Base-by-base conservation (phyloP, 2,329 filamentous ascomycete species). In the Ophiocordyceps camponoti-floridani region DNA sequence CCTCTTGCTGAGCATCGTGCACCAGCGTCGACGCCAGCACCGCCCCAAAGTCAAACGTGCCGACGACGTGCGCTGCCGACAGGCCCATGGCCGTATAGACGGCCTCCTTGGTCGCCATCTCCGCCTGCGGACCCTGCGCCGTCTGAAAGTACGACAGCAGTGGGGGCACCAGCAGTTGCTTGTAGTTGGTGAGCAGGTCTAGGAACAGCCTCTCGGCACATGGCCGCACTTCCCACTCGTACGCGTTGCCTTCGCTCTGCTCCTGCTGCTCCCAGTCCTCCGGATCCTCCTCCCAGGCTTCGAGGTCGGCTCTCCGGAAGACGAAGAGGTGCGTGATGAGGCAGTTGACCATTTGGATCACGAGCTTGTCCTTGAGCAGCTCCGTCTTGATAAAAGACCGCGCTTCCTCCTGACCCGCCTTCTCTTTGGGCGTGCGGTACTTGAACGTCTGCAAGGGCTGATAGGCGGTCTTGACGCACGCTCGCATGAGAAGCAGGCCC, bases 221-320 rank as follows among this genome's bases (percentile, higher is more conserved):
- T 2, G 88, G 85, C 30, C 89, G 79, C 44, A 96, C 81, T 47
- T 89, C 84, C 66, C 88, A 95, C 55, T 96, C 87, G 73, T 84
- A 96, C 1, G 83, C 84, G 52, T 86, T 84, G 33, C 83, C 79
- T 47, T 84, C 77, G 48, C 81, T 83, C 54, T 93, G 86, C 65
- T 95, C 87, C 54, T 82, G 79, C 50, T 84, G 80, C 60, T 95
- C 89, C 88, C 91, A 98, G 45, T 93, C 87, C 59, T 98, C 86
- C 0, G 89, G 86, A 47, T 94, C 87, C 56, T 93, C 82, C 57
- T 93, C 82, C 91, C 91, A 98, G 47, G 86, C 82, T 49, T 86
- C 79, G 1, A 96, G 73, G 60, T 98, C 91, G 44, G 78, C 77
- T 47, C 82, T 75, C 31, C 86, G 77, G 59, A 96, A 91, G 35